These are phyloP conservation scores for Cystobasidiaceae sp. DNA, from an alignment of 1,284 basidiomycete species.

Conservation along the genomic window DNA sequence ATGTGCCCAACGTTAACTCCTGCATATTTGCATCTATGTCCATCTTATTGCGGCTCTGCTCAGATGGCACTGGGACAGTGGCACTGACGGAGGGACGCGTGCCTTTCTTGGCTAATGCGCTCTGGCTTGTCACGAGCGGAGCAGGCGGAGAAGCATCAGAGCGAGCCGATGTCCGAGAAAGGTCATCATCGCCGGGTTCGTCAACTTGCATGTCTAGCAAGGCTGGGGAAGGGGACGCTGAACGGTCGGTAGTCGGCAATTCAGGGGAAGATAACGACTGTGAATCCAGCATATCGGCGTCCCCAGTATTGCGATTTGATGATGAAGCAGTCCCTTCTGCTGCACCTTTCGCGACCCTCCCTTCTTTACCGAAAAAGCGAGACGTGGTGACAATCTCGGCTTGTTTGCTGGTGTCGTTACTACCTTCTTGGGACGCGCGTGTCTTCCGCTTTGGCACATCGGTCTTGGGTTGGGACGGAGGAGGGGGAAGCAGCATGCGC, in stretches of 20 bases:
- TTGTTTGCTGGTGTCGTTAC: neutral
- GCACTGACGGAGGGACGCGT: too few relatives aligned
- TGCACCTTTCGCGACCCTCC: too few relatives aligned
- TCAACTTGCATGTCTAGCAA: neutral
- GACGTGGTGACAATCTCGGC: neutral
- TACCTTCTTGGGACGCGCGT: neutral
- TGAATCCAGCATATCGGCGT: neutral
- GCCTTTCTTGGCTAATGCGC: too few relatives aligned
- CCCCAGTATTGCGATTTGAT: too few relatives aligned
- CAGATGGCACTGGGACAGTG: too few relatives aligned
- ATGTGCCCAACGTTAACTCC: too few relatives aligned
- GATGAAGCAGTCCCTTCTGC: too few relatives aligned
- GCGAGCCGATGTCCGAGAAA: neutral
- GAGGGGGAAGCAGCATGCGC: constrained; percentile 42
- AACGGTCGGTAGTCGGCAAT: neutral
- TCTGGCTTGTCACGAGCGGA: too few relatives aligned
- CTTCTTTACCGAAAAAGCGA: too few relatives aligned
- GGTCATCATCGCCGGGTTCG: neutral
- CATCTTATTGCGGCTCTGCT: too few relatives aligned
- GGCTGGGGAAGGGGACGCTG: neutral
- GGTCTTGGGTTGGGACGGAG: neutral
- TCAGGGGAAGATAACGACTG: neutral
- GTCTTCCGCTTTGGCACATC: neutral
- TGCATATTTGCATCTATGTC: too few relatives aligned
- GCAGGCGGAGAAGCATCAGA: neutral